phyloP scores from a whole-genome alignment of 2,329 filamentous ascomycete genomes.

The Colletotrichum agaves region DNA sequence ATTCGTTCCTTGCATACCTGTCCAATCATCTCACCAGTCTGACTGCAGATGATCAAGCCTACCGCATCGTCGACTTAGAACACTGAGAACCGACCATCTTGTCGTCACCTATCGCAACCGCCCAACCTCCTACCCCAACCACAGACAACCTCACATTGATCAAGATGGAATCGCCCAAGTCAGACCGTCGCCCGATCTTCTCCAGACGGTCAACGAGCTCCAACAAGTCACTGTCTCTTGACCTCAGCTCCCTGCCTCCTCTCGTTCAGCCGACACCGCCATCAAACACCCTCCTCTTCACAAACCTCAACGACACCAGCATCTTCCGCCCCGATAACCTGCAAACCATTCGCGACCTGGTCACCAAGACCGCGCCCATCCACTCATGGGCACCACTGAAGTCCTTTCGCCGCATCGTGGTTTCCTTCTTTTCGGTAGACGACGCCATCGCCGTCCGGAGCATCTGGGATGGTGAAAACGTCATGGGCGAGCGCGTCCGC shows the following conservation, averaged over 20 bases:
- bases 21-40: background rate
- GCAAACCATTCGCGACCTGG: slow-evolving; percentile 76
- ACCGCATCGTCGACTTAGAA: background rate
- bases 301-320: slow-evolving; percentile 77
- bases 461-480: slow-evolving; percentile 77
- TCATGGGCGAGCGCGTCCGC: slow-evolving; percentile 75
- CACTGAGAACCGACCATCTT: background rate
- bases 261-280: slow-evolving; percentile 77
- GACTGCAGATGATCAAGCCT: slow-evolving; percentile 1
- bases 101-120: slow-evolving; percentile 2
- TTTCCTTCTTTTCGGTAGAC: slow-evolving; percentile 78
- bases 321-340: slow-evolving; percentile 82
- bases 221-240: slow-evolving; percentile 70
- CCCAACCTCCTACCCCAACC: slow-evolving; percentile 2
- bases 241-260: slow-evolving; percentile 78
- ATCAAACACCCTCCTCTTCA: slow-evolving; percentile 87
- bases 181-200: slow-evolving; percentile 44
- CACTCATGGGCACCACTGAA: slow-evolving; percentile 84
- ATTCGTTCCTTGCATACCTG: background rate
- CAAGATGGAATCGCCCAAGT: slow-evolving; percentile 49
- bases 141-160: slow-evolving; percentile 13
- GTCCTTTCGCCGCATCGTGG: slow-evolving; percentile 83
- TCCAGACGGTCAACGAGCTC: slow-evolving; percentile 55
- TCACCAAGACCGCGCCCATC: slow-evolving; percentile 75
- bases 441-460: slow-evolving; percentile 77